These are phyloP conservation scores for Zymoseptoria crescenta DNA, from an alignment of 2,329 filamentous ascomycete genomes.

Conservation along the genomic window DNA sequence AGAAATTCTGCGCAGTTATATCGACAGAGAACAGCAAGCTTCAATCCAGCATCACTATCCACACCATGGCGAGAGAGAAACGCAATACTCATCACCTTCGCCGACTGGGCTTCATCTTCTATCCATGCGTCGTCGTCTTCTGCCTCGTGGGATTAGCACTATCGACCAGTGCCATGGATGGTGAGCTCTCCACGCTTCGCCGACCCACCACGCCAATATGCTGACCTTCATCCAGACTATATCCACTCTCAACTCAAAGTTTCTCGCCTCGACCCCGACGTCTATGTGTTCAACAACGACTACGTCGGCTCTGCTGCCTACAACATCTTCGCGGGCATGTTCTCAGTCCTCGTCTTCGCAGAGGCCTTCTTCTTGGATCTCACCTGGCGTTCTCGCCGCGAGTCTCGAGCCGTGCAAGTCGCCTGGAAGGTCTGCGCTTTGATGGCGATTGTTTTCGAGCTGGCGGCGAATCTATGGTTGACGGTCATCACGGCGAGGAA, in stretches of 20 bases:
- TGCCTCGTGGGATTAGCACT: slow-evolving; percentile 51
- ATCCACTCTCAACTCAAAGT: slow-evolving; percentile 47
- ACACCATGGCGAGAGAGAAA: slow-evolving; percentile 37
- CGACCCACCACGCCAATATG: no score
- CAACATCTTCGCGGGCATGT: slow-evolving; percentile 50
- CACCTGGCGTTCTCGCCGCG: slow-evolving; percentile 51
- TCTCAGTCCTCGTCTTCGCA: slow-evolving; percentile 44
- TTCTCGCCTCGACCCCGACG: slow-evolving; percentile 31
- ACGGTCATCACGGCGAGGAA: slow-evolving; percentile 45
- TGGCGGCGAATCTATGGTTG: slow-evolving; percentile 43
- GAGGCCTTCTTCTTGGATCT: slow-evolving; percentile 55
- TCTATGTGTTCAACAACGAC: slow-evolving; percentile 47
- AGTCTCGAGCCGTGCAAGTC: slow-evolving; percentile 42
- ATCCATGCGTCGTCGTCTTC: slow-evolving; percentile 52
- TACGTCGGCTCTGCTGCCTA: slow-evolving; percentile 49
- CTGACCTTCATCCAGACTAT: slow-evolving; percentile 37
- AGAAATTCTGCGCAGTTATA: no score
- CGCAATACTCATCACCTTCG: slow-evolving; percentile 48
- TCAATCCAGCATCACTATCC: not conserved
- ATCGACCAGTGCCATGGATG: slow-evolving; percentile 48
- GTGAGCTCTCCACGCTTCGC: slow-evolving; percentile 27
- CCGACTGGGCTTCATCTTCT: slow-evolving; percentile 52
- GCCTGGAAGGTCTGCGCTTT: slow-evolving; percentile 49
- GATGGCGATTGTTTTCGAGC: slow-evolving; percentile 40
- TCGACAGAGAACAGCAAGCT: not conserved